Base-by-base conservation (phyloP, 2,329 filamentous ascomycete genomes). In the Aspergillus novofumigatus region DNA sequence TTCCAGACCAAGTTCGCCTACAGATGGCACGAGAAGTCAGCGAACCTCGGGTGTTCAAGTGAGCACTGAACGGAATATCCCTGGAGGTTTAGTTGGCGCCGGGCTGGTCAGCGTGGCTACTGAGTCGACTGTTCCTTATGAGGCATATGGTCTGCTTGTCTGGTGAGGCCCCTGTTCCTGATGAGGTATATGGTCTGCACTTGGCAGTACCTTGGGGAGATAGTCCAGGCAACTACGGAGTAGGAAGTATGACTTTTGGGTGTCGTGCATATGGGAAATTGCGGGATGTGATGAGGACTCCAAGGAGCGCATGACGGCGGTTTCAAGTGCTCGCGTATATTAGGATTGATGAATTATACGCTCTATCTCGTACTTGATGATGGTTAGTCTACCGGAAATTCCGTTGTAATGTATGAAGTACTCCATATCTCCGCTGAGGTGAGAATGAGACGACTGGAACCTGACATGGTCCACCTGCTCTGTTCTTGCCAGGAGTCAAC, bases 291-390 rank as follows among this genome's bases (percentile, higher is more conserved):
- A 62, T 41, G 45, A 53, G 14, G 32, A 38, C 32, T 35, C 32
- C 4, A 4, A 35, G 44, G 51, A 29, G 49, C 51, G 60, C 60
- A 60, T 54, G 48, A 55, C 23, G 49, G 50, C 45, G 50, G 58
- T 62, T 62, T 62, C 58, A 59, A 58, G 42, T 52, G 41, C 20
- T 42, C 51, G 41, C 47, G 20, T 35, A 23, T 25, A 21, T 25
- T 28, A 32, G 49, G 42, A 23, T 17, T 23, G 49, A 29, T 25
- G 10, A 25, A n/a, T 26, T 21, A 21, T 38, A 17, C 5, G 6
- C 14, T 11, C 14, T 17, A 8, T 3, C 14, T 17, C 3, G 32
- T 38, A 17, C 6, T 38, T 17, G 32, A 38, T 5, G 14, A 17
- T 38, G 5, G 32, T 38, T 38, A 38, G 2, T 38, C 32, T 38